A percentile compares a stretch with the other conserved stretches of the same genome.
Evolutionary conservation across 169 alveolate genomes (phyloP).

Genomic region (Cryptosporidium meleagridis): DNA sequence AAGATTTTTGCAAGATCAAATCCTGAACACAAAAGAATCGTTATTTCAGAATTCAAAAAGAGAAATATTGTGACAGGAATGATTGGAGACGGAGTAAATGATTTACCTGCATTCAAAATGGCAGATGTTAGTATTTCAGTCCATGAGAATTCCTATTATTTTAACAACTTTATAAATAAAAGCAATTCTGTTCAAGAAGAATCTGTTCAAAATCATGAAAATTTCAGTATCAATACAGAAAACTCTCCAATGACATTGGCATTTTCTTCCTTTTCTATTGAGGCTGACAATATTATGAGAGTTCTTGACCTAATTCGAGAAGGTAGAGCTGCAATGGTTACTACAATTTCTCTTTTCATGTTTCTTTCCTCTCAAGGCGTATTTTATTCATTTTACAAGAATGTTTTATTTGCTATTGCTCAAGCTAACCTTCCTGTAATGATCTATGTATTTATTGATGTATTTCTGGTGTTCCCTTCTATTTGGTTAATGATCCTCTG

Average conservation of each 20-base stretch:
- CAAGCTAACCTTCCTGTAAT: constrained; percentile 68
- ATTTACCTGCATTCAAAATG: constrained; percentile 56
- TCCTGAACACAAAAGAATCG: constrained; percentile 60
- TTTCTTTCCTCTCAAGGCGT: constrained; percentile 45
- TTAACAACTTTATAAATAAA: not conserved
- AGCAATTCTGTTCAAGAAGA: not conserved
- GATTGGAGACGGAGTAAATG: constrained; percentile 71
- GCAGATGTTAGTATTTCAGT: constrained; percentile 61
- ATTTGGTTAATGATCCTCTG: constrained; percentile 44
- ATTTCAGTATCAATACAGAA: not conserved
- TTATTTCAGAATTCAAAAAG: constrained; percentile 17
- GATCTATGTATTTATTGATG: constrained; percentile 57
- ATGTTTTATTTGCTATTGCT: constrained; percentile 51
- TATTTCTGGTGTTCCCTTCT: constrained; percentile 39
- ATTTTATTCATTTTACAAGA: constrained; percentile 45
- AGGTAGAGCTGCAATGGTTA: constrained; percentile 67
- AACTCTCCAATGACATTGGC: constrained; percentile 68
- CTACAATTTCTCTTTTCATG: constrained; percentile 54
- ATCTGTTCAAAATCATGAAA: not conserved
- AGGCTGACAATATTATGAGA: constrained; percentile 35
- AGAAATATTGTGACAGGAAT: constrained; percentile 46
- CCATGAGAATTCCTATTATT: constrained; percentile 7
- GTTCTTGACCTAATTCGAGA: constrained; percentile 51
- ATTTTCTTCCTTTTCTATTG: constrained; percentile 56
- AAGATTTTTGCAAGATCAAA: constrained; percentile 31